Percentiles rank a stretch among this genome's conserved stretches.
Conservation (phyloP, 164 flowering plant species). For the Saururus chinensis region DNA sequence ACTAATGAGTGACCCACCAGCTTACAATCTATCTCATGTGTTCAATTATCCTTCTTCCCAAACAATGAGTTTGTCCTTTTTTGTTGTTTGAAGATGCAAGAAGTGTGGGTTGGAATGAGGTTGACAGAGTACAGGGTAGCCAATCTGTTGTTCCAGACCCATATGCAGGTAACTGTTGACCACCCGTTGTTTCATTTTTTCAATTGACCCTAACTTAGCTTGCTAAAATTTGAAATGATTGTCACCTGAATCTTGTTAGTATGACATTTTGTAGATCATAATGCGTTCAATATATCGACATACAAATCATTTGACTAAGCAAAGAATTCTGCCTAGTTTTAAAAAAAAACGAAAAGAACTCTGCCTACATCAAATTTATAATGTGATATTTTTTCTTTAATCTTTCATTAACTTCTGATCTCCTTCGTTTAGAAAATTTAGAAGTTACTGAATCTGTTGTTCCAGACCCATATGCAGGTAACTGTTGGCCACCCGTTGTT, state of each 20-base stretch:
- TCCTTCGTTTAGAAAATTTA: not conserved
- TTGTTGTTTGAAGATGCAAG: constrained; percentile 37
- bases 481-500: not conserved
- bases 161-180: constrained; percentile 33
- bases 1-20: not conserved
- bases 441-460: not conserved
- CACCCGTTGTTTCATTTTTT: too few relatives aligned
- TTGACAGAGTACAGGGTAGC: constrained; percentile 18
- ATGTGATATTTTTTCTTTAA: not conserved
- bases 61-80: constrained; percentile 8
- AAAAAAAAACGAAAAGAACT: too few relatives aligned
- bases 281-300: too few relatives aligned
- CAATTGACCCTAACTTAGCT: not conserved
- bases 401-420: not conserved
- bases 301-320: not conserved
- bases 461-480: constrained; percentile 42
- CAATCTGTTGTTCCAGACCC: constrained; percentile 25
- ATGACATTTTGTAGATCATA: not conserved
- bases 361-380: not conserved
- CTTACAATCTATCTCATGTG: constrained; percentile 10
- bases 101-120: constrained; percentile 23
- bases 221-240: too few relatives aligned
- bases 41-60: constrained; percentile 10
- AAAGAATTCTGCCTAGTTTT: not conserved
- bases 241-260: too few relatives aligned